These are phyloP conservation scores for Verticillium nubilum DNA, from an alignment of 2,329 filamentous ascomycete genomes.

Conservation along the genomic window DNA sequence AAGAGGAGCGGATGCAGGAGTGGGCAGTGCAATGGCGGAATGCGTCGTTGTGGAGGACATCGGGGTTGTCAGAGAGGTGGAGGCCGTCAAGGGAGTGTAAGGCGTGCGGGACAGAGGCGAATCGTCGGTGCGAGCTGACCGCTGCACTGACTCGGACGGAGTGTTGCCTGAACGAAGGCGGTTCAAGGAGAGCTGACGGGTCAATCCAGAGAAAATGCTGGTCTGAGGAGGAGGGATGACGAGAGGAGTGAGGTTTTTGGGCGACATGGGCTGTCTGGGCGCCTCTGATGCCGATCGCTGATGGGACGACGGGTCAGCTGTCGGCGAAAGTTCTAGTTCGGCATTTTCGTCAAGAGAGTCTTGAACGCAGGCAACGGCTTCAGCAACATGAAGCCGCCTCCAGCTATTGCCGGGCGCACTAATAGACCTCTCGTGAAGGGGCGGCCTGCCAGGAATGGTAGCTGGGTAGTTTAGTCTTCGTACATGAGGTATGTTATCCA, in stretches of 20 bases:
- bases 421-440: slow-evolving; percentile 58
- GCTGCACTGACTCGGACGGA: slow-evolving; percentile 31
- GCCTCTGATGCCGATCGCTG: slow-evolving; percentile 11
- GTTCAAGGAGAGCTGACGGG: slow-evolving; percentile 34
- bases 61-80: slow-evolving; percentile 34
- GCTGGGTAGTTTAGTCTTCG: slow-evolving; percentile 35
- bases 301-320: slow-evolving; percentile 4
- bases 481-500: too few species aligned
- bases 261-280: slow-evolving; percentile 34
- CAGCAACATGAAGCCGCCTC: slow-evolving; percentile 37
- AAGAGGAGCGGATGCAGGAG: slow-evolving; percentile 43
- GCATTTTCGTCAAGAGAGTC: slow-evolving; percentile 25
- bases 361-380: slow-evolving; percentile 25
- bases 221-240: slow-evolving; percentile 43
- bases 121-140: slow-evolving; percentile 36
- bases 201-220: slow-evolving; percentile 23
- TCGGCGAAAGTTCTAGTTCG: slow-evolving; percentile 15
- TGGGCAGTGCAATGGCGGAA: slow-evolving; percentile 14
- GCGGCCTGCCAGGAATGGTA: slow-evolving; percentile 61
- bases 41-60: slow-evolving; percentile 32
- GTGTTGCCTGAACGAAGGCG: slow-evolving; percentile 41
- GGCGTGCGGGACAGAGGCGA: slow-evolving; percentile 41
- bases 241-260: slow-evolving; percentile 49
- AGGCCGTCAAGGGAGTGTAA: slow-evolving; percentile 38
- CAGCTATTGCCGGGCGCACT: slow-evolving; percentile 52